Evolutionary conservation across 208 protist genomes (phyloP), one percentile per base, ranked within the genome.

Genomic region (Leptomonas pyrrhocoris): DNA sequence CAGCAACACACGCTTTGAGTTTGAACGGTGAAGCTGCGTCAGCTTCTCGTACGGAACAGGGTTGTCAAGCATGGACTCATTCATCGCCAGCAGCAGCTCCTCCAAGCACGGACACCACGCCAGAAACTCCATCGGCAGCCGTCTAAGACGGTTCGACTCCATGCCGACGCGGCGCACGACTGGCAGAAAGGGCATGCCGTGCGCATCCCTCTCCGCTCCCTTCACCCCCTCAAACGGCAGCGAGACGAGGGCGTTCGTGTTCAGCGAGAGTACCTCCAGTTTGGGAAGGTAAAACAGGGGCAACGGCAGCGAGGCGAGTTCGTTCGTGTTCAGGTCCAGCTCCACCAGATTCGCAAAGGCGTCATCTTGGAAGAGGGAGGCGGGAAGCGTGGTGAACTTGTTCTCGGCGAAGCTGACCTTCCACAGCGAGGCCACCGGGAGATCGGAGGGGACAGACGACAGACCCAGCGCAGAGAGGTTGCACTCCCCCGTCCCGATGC

Each of bases 281-380:
- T 83, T 69, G 2, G 77, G 73, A n/a, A 94, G 64, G 40, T 65
- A 74, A 42, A 96, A 90, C 19, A 96, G 76, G 30, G 75, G 77
- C 0, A 72, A 54, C n/a, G 91, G 91, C 19, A 96, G 40, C 13
- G 53, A 68, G 19, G 59, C 62, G 12, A 96, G 74, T 31, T 74
- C 46, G 67, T 96, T 96, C 0, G 86, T 93, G 63, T 85, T 90
- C 25, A 89, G 63, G 54, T 89, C 80, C n/a, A 96, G 50, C 59
- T 74, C 74, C 8, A 65, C 38, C 42, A 96, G 77, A 21, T 70
- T 23, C 0, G 40, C 12, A 53, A 82, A 82, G 54, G 81, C 79
- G 19, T 59, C 34, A 15, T 68, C 46, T n/a, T 60, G 56, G 74
- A 94, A 96, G 13, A 92, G 49, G 0, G 28, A 9, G 0, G 55